Evolutionary conservation across 2,329 filamentous ascomycete species (phyloP), one percentile per base, ranked within the genome.

Genomic region (Aspergillus intermedius): DNA sequence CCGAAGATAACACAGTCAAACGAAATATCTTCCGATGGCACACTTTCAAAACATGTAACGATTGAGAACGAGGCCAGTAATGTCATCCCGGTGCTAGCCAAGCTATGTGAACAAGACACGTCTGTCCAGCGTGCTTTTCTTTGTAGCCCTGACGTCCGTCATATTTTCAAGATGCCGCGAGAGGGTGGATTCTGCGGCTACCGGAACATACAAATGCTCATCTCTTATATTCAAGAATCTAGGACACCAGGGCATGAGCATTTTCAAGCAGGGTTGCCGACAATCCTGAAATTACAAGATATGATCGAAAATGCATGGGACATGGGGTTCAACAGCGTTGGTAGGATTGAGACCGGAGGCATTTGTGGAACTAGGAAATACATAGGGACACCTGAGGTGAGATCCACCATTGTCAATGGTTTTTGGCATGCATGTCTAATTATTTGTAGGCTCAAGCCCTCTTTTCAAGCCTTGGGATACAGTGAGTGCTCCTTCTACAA

Each of bases 161-260:
- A 96, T 61, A 78, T 97, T 22, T 88, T 87, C 45, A 95, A 95
- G 61, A 76, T 94, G 46, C 79, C 77, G n/a, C 77, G 75, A 51
- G 91, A 95, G 71, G 90, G 90, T 19, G 87, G 89, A 5, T 97
- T 97, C 65, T 97, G 91, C 64, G 91, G 91, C 3, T 97, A 96
- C 65, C 81, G 91, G 37, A 97, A 95, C 62, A 94, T 95, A 28
- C 93, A 97, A 65, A 94, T 94, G 83, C 69, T 96, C 57, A 74
- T 86, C 12, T 91, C 90, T 0, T 91, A 88, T 64, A 81, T 96
- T 17, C 80, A 84, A 50, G 79, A 77, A 7, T 71, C 80, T 1
- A 66, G 73, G 35, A 74, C 74, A 10, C 68, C 74, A 10, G 87
- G 86, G 0, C 68, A 78, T 51, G 74, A 83, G 37, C 69, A 74